Percentiles rank a stretch among this genome's conserved stretches.
These are phyloP conservation scores for Ambrosia artemisiifolia DNA, from an alignment of 129 eudicot species.

Conservation along the genomic window DNA sequence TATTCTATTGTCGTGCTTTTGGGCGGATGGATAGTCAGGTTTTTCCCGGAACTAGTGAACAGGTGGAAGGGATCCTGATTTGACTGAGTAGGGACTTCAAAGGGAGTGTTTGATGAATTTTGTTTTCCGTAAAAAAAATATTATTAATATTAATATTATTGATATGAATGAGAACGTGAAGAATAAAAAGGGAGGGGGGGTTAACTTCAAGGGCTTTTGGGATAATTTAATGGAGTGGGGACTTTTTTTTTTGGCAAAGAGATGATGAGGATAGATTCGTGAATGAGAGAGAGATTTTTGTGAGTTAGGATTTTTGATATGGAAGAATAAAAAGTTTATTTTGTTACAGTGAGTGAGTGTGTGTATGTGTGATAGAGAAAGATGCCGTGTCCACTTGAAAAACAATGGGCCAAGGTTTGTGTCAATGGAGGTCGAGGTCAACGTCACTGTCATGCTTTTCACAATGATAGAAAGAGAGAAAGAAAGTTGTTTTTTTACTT, in stretches of 20 bases:
- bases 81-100: too few relatives aligned
- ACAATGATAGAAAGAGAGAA: slow-evolving; percentile 28
- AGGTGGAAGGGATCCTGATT: too few relatives aligned
- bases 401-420: slow-evolving; percentile 39
- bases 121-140: too few relatives aligned
- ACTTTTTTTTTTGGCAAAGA: slow-evolving; percentile 10
- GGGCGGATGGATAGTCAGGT: too few relatives aligned
- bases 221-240: slow-evolving; percentile 35
- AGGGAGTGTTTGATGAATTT: too few relatives aligned
- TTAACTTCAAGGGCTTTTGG: slow-evolving; percentile 31
- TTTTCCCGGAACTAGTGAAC: too few relatives aligned
- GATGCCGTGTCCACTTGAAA: slow-evolving; percentile 60
- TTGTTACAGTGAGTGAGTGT: not conserved
- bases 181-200: slow-evolving; percentile 17
- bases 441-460: slow-evolving; percentile 32
- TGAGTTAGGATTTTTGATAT: slow-evolving; percentile 8
- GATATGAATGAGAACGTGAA: not conserved
- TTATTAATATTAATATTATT: too few relatives aligned
- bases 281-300: slow-evolving; percentile 34
- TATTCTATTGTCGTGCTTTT: too few relatives aligned
- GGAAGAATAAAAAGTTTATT: slow-evolving; percentile 12
- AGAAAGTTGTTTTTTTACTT: too few relatives aligned
- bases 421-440: slow-evolving; percentile 42
- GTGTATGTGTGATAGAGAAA: slow-evolving; percentile 24
- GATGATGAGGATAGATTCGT: slow-evolving; percentile 40